Conservation (phyloP, 1,284 basidiomycete genomes). For the Pseudozyma tsukubaensis region DNA sequence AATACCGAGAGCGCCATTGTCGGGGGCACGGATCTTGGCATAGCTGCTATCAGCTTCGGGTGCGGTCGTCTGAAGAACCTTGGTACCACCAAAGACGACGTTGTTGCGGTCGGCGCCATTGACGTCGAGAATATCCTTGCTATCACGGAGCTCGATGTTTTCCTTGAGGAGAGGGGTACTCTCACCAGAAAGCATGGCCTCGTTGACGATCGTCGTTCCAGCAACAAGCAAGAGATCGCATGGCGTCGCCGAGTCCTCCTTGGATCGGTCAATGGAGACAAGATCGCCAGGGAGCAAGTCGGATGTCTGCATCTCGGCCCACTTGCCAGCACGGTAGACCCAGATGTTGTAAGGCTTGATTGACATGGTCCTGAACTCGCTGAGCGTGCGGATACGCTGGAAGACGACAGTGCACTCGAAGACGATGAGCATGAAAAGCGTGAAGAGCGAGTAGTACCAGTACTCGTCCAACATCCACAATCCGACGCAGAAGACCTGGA, state of each 20-base stretch:
- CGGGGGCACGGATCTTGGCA: constrained; percentile 57
- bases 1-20: constrained; percentile 62
- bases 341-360: constrained; percentile 66
- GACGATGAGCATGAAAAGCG: constrained; percentile 67
- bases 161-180: constrained; percentile 68
- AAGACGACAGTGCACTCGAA: constrained; percentile 68
- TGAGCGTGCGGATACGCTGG: constrained; percentile 66
- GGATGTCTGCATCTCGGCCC: constrained; percentile 59
- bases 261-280: constrained; percentile 66
- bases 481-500: constrained; percentile 68
- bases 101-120: constrained; percentile 66
- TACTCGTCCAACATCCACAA: constrained; percentile 69
- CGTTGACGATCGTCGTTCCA: constrained; percentile 66
- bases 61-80: constrained; percentile 65
- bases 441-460: constrained; percentile 68
- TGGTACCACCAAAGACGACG: constrained; percentile 68
- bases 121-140: constrained; percentile 61
- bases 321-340: constrained; percentile 61
- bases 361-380: constrained; percentile 68
- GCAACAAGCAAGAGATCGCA: constrained; percentile 63
- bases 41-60: constrained; percentile 51
- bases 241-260: constrained; percentile 66
- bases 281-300: constrained; percentile 67
- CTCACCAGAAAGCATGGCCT: constrained; percentile 68
- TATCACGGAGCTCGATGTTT: constrained; percentile 65